These are phyloP conservation scores for Mucor piriformis DNA, from an alignment of 371 early-diverging fungal genomes.

Conservation along the genomic window DNA sequence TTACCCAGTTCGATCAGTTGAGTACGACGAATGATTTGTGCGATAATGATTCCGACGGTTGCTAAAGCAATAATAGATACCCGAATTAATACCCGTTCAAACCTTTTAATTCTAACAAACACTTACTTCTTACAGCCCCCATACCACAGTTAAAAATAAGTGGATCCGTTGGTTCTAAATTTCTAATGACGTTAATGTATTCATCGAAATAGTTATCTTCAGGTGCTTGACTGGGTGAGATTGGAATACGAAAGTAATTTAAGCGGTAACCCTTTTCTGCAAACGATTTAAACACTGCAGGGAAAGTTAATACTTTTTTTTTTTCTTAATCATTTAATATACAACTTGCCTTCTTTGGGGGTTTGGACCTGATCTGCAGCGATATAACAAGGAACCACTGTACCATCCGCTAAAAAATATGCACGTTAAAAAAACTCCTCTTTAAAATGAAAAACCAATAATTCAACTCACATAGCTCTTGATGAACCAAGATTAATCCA, in stretches of 20 bases:
- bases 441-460: no score
- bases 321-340: neutral
- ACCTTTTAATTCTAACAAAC: neutral
- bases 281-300: slow-evolving; percentile 57
- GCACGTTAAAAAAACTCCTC: neutral
- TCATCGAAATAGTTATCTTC: slow-evolving; percentile 74
- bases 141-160: slow-evolving; percentile 78
- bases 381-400: slow-evolving; percentile 67
- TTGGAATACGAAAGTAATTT: slow-evolving; percentile 66
- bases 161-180: slow-evolving; percentile 51
- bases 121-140: slow-evolving; percentile 73
- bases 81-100: neutral
- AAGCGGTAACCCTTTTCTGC: slow-evolving; percentile 50
- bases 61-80: slow-evolving; percentile 33
- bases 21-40: slow-evolving; percentile 60
- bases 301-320: no score
- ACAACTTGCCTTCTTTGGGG: slow-evolving; percentile 59
- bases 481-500: slow-evolving; percentile 70
- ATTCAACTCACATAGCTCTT: slow-evolving; percentile 65
- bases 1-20: slow-evolving; percentile 51
- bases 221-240: slow-evolving; percentile 69
- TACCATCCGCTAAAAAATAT: slow-evolving; percentile 46
- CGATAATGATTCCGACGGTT: slow-evolving; percentile 68
- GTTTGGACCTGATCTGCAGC: slow-evolving; percentile 67
- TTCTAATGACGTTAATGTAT: slow-evolving; percentile 60